Base-by-base conservation (phyloP, 495 filamentous ascomycete genomes). In the Viridothelium virens region DNA sequence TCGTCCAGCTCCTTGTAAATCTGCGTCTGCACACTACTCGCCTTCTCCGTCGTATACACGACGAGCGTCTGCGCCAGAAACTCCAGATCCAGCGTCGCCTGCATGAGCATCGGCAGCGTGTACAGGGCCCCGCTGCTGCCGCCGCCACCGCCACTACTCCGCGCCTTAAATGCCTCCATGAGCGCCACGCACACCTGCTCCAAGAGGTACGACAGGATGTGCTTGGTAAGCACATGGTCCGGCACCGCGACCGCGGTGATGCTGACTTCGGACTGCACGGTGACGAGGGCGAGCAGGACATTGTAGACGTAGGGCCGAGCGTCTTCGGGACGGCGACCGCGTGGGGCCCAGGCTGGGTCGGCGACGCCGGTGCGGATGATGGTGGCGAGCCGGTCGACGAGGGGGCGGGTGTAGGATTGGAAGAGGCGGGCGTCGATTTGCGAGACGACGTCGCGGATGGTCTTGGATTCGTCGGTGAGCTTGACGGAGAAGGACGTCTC, bases 81-180 rank as follows among this genome's bases (percentile, higher is more conserved):
- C 76, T 98, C 94, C 9, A 96, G 92, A 67, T 98, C 94, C 4
- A 98, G 82, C 0, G 95, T 97, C 2, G 95, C 95, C 77, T 97
- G 95, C 88, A 97, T 95, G 61, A 98, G 82, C 7, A 86, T 85
- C n/a, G 86, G 78, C 0, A 98, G 86, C 6, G 83, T 79, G 78
- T 91, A 97, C 38, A 79, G 78, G 6, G 81, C 68, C 48, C 14
- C 48, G n/a, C 48, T 18, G 9, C 48, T 2, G 25, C 48, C n/a
- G 5, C 48, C 48, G 16, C 10, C 62, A 33, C 14, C 56, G 63
- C 36, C 90, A 86, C 25, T 82, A 70, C 65, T 84, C 83, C 0
- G 87, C 84, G 37, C 18, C 38, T 73, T 74, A 65, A 77, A 71
- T 1, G 73, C 56, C 14, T 84, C 80, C 4, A 94, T 80, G 9